Evolutionary conservation across 345 rosid species (phyloP).

Genomic region (Populus simonii): DNA sequence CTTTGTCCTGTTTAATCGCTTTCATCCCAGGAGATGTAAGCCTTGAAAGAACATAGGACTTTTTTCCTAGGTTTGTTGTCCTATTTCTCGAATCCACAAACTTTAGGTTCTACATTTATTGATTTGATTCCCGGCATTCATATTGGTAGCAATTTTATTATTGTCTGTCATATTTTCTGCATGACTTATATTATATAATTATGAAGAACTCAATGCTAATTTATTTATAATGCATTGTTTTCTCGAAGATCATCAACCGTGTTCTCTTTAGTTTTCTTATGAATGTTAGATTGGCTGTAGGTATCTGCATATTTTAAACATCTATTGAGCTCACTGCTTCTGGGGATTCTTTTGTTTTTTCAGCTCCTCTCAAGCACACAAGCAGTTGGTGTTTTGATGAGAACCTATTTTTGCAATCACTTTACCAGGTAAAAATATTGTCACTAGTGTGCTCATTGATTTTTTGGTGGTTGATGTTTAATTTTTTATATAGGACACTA

Average conservation of each 20-base stretch:
- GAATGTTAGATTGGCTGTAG: background rate
- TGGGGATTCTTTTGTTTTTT: slow-evolving; percentile 16
- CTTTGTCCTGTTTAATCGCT: background rate
- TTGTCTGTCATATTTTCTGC: background rate
- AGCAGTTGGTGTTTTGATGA: slow-evolving; percentile 78
- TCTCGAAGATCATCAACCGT: background rate
- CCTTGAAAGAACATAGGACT: background rate
- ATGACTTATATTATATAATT: too few species aligned
- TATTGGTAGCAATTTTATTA: background rate
- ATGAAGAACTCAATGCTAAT: background rate
- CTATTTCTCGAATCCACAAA: background rate
- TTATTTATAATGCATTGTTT: background rate
- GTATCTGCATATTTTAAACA: background rate
- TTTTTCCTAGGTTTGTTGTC: background rate
- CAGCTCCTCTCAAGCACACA: slow-evolving; percentile 50
- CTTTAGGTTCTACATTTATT: background rate
- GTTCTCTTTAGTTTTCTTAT: background rate
- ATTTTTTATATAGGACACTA: background rate
- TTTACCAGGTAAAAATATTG: slow-evolving; percentile 62
- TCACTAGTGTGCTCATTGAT: background rate
- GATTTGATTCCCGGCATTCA: background rate
- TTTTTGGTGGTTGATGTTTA: background rate
- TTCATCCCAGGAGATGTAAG: background rate
- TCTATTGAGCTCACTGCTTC: slow-evolving; percentile 4
- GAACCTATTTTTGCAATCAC: slow-evolving; percentile 73